Conservation (phyloP, 2,329 filamentous ascomycete genomes). For the Cytospora paraplurivora region DNA sequence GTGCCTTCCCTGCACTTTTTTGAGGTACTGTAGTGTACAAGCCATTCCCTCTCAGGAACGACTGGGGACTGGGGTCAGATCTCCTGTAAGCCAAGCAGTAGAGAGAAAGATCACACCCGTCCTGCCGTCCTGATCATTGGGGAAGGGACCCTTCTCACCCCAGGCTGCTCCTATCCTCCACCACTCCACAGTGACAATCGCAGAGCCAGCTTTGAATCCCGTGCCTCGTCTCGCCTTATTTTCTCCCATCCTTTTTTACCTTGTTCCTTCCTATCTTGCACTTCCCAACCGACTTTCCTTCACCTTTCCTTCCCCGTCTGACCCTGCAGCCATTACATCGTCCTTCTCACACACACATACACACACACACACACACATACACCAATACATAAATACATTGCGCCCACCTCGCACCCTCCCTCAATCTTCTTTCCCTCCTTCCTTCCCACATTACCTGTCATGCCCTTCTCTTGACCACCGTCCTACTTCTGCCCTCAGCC, state of each 20-base stretch:
- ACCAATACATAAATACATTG: slow-evolving; percentile 24
- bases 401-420: slow-evolving; percentile 28
- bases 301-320: slow-evolving; percentile 34
- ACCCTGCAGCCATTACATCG: slow-evolving; percentile 30
- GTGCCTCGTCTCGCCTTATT: slow-evolving; percentile 29
- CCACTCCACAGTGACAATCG: slow-evolving; percentile 28
- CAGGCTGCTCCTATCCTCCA: neutral
- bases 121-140: slow-evolving; percentile 5
- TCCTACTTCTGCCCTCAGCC: slow-evolving; percentile 20
- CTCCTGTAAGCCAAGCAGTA: neutral
- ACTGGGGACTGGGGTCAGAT: neutral
- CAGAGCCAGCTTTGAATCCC: slow-evolving; percentile 29
- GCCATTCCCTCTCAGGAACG: slow-evolving; percentile 14
- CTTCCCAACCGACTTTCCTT: slow-evolving; percentile 36
- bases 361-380: slow-evolving; percentile 23
- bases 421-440: slow-evolving; percentile 23
- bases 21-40: too few species aligned
- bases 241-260: slow-evolving; percentile 31
- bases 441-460: slow-evolving; percentile 19
- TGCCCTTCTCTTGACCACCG: slow-evolving; percentile 15
- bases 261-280: slow-evolving; percentile 32
- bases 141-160: neutral
- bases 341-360: slow-evolving; percentile 22
- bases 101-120: slow-evolving; percentile 10
- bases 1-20: slow-evolving; percentile 21